phyloP scores from a whole-genome alignment of 192 early-diverging fungal species.

The Podila minutissima region DNA sequence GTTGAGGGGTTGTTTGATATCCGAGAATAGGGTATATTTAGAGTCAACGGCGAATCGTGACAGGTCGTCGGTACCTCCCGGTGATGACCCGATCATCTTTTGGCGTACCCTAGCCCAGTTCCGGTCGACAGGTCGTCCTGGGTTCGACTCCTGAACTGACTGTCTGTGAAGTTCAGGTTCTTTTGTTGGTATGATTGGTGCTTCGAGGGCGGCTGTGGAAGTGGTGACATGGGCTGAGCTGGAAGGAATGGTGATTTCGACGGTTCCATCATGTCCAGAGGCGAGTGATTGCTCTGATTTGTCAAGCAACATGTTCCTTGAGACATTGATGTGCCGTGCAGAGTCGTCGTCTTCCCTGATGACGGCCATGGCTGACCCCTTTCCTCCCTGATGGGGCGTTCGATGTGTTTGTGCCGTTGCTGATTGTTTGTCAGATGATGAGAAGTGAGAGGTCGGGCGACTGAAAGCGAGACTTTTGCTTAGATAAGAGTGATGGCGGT shows the following conservation, averaged over 20 bases:
- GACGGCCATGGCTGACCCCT: no score
- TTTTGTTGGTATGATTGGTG: background rate
- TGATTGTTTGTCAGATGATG: no score
- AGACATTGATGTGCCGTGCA: no score
- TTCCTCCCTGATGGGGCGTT: no score
- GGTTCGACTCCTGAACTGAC: background rate
- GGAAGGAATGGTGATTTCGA: background rate
- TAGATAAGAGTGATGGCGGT: background rate
- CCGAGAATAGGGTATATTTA: background rate
- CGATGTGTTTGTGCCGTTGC: no score
- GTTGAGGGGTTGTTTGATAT: background rate
- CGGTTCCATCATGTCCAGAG: background rate
- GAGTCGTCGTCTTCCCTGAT: no score
- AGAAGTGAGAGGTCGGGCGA: no score
- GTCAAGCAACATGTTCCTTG: no score
- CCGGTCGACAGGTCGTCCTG: conserved; percentile 19
- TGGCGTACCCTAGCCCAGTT: conserved; percentile 45
- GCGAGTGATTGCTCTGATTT: no score
- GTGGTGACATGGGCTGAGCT: background rate
- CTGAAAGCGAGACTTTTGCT: background rate
- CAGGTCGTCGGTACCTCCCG: background rate
- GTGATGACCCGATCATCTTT: conserved; percentile 20
- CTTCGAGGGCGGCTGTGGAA: background rate
- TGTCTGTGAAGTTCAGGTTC: background rate
- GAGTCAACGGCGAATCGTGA: background rate